Base-by-base conservation (phyloP, 352 stramenopile genomes). In the Phytopythium ostracodes region DNA sequence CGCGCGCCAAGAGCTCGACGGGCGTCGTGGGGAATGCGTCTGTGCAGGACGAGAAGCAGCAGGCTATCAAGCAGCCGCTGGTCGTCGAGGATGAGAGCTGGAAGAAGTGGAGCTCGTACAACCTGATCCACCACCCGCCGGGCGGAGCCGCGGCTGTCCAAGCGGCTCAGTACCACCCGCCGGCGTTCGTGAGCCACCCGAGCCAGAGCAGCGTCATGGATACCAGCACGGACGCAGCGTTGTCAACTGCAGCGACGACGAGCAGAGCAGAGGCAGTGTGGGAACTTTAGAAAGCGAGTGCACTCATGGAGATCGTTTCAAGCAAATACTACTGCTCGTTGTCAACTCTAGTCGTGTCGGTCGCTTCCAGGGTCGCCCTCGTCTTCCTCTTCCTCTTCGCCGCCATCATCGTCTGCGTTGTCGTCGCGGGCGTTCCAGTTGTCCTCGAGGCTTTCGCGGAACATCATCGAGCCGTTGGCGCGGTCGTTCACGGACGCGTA, bases 71-170 rank as follows among this genome's bases (percentile, higher is more conserved):
- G 62, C 76, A 88, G 51, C 79, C 79, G n/a, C 79, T 88, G 24
- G 81, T 90, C 43, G 81, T 90, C 33, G 79, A 92, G 78, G 83
- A 92, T 65, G 81, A 92, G 59, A 92, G 83, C 63, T 92, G 81
- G 81, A 89, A 90, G 66, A 76, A 80, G 52, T 90, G 75, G 73
- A 90, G 81, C 60, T 90, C 81, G 17, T 90, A 83, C 75, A 80
- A 88, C 60, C 73, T 90, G 59, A 79, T 90, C 55, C 78, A 92
- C 65, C 51, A 85, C 62, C 65, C 71, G 10, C 62, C 68, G 17
- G 65, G 59, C 29, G 60, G 54, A 9, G 67, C 73, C 11, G 62
- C 78, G 35, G 68, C 74, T 35, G 67, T 60, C 17, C 54, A 38
- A 15, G 63, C 58, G 31, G 4, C 29, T 58, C 20, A 57, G 43